Percentiles rank a stretch among this genome's conserved stretches.
Evolutionary conservation across 2,329 filamentous ascomycete species (phyloP).

Genomic region (Aspergillus uvarum): DNA sequence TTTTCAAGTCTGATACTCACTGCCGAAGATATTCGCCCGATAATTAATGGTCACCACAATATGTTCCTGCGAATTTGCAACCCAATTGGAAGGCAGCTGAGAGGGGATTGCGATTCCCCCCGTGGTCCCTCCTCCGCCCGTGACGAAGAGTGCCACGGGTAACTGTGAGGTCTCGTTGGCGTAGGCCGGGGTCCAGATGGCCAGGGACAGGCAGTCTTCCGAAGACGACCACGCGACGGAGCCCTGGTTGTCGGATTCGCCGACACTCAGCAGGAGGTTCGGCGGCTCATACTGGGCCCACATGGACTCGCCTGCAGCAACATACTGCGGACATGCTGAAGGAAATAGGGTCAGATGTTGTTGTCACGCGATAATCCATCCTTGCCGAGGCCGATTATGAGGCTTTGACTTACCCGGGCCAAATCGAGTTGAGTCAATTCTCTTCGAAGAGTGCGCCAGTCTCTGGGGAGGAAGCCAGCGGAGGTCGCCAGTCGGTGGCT

Average conservation of each 20-base stretch:
- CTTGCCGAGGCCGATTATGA: background rate
- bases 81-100: conserved; percentile 31
- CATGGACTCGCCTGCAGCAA: background rate
- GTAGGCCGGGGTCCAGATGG: conserved; percentile 44
- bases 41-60: conserved; percentile 44
- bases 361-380: background rate
- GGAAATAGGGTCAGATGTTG: conserved; percentile 9
- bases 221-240: conserved; percentile 22
- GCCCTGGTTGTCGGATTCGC: conserved; percentile 17
- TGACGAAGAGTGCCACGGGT: conserved; percentile 25
- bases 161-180: conserved; percentile 17
- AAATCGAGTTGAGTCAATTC: conserved; percentile 22
- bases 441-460: conserved; percentile 12
- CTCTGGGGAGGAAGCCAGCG: conserved; percentile 31
- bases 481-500: conserved; percentile 2
- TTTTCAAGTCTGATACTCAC: background rate
- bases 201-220: conserved; percentile 48
- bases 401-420: background rate
- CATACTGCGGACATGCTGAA: conserved; percentile 29
- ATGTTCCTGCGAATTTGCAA: conserved; percentile 40
- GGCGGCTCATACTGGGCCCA: background rate
- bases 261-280: conserved; percentile 9
- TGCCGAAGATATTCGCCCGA: conserved; percentile 28
- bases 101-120: conserved; percentile 39
- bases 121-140: conserved; percentile 24